Evolutionary conservation across 2,329 filamentous ascomycete genomes (phyloP).

Genomic region (Ambrosiella cleistominuta): DNA sequence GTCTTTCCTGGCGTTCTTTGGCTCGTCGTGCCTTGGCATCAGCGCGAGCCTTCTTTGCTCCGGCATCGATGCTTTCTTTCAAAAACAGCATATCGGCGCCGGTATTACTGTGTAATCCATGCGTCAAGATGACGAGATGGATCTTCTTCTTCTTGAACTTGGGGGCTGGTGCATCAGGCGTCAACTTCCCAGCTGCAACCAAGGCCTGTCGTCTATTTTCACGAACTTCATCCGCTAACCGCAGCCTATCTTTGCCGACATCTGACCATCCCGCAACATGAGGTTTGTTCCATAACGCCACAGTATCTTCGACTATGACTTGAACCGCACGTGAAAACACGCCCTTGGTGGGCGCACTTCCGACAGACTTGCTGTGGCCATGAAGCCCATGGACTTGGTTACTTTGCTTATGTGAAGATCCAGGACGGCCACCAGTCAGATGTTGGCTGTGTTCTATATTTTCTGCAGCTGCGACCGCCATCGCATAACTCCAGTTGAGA

Average conservation of each 20-base stretch:
- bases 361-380: slow-evolving; percentile 16
- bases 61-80: slow-evolving; percentile 89
- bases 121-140: slow-evolving; percentile 81
- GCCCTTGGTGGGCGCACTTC: slow-evolving; percentile 32
- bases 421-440: not conserved
- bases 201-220: slow-evolving; percentile 4
- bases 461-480: slow-evolving; percentile 25
- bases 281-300: slow-evolving; percentile 83
- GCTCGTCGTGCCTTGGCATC: slow-evolving; percentile 46
- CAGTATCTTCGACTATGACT: slow-evolving; percentile 72
- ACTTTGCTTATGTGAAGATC: slow-evolving; percentile 21
- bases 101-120: slow-evolving; percentile 88
- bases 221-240: slow-evolving; percentile 12
- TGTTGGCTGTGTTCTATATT: not conserved
- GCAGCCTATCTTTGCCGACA: slow-evolving; percentile 18
- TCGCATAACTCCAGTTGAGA: slow-evolving; percentile 42
- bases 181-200: slow-evolving; percentile 1
- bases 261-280: slow-evolving; percentile 51
- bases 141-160: slow-evolving; percentile 52
- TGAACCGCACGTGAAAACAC: slow-evolving; percentile 70
- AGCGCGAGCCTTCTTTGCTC: slow-evolving; percentile 54
- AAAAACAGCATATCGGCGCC: slow-evolving; percentile 92
- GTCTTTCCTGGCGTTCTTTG: slow-evolving; percentile 25
- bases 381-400: slow-evolving; percentile 46
- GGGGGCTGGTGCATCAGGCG: slow-evolving; percentile 12